phyloP scores from a whole-genome alignment of 2,329 filamentous ascomycete genomes.

The Mollisiaceae sp. region DNA sequence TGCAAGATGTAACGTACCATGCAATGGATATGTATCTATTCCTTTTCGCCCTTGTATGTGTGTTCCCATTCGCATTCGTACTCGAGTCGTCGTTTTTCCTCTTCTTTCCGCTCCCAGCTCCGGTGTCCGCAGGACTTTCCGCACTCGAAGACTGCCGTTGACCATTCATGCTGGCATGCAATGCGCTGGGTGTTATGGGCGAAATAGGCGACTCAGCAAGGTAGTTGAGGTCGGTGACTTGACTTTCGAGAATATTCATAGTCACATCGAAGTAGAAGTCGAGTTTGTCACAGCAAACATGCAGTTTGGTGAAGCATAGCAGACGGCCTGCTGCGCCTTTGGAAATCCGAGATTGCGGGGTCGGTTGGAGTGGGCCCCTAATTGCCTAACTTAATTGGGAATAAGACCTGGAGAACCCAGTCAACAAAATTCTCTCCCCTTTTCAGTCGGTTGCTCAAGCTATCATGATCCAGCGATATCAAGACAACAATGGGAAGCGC shows the following conservation, averaged over 20 bases:
- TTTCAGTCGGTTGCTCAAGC: not conserved
- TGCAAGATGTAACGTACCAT: slow-evolving; percentile 36
- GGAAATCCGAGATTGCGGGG: slow-evolving; percentile 21
- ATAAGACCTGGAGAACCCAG: not conserved
- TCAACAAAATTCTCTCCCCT: not conserved
- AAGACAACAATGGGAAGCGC: not conserved
- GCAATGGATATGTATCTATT: slow-evolving; percentile 46
- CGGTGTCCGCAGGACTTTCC: slow-evolving; percentile 40
- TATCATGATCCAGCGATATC: not conserved
- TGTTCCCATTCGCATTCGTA: slow-evolving; percentile 25
- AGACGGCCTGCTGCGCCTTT: not conserved
- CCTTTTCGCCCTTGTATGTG: slow-evolving; percentile 43
- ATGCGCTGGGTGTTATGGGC: slow-evolving; percentile 21
- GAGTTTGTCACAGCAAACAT: not conserved
- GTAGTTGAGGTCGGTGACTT: slow-evolving; percentile 42
- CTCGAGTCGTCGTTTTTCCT: slow-evolving; percentile 37
- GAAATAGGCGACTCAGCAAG: slow-evolving; percentile 41
- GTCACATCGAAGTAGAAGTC: slow-evolving; percentile 36
- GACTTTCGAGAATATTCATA: slow-evolving; percentile 43
- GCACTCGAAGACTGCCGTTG: slow-evolving; percentile 37
- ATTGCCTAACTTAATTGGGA: not conserved
- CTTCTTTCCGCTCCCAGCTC: slow-evolving; percentile 40
- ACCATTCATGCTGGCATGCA: slow-evolving; percentile 35
- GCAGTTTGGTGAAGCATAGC: not conserved
- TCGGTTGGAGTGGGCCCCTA: slow-evolving; percentile 13